Percentiles rank a stretch among this genome's conserved stretches.
Conservation (phyloP, 148 eudicot species). For the Rhododendron williamsianum region DNA sequence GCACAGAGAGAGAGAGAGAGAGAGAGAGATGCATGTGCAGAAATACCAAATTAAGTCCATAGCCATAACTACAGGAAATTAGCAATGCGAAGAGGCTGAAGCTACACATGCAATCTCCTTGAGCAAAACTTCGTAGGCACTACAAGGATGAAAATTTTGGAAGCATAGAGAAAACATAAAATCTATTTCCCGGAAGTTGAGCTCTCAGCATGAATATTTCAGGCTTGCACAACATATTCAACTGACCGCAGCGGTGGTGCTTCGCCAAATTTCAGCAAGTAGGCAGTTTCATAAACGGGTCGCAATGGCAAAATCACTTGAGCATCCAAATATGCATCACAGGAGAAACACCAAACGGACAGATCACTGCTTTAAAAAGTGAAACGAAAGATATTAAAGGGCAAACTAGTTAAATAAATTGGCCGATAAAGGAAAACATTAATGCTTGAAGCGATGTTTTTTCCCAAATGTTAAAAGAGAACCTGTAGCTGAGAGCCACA, state of each 20-base stretch:
- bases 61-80: background rate
- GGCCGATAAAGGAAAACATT: background rate
- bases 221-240: slow-evolving; percentile 31
- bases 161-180: background rate
- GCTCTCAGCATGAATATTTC: slow-evolving; percentile 16
- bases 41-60: background rate
- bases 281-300: slow-evolving; percentile 75
- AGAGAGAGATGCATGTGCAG: background rate
- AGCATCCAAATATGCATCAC: slow-evolving; percentile 86
- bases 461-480: background rate
- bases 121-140: background rate
- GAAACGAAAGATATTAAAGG: background rate
- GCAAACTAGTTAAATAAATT: background rate
- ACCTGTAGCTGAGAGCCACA: slow-evolving; percentile 93
- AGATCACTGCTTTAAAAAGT: slow-evolving; percentile 57
- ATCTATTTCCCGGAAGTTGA: slow-evolving; percentile 5
- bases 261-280: slow-evolving; percentile 74
- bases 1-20: background rate
- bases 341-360: slow-evolving; percentile 91
- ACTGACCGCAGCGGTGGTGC: slow-evolving; percentile 50
- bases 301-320: slow-evolving; percentile 58
- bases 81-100: background rate
- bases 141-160: background rate
- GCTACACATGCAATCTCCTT: background rate
- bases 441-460: background rate